Evolutionary conservation across 2,329 filamentous ascomycete species (phyloP).

Genomic region (Alternaria rosae): DNA sequence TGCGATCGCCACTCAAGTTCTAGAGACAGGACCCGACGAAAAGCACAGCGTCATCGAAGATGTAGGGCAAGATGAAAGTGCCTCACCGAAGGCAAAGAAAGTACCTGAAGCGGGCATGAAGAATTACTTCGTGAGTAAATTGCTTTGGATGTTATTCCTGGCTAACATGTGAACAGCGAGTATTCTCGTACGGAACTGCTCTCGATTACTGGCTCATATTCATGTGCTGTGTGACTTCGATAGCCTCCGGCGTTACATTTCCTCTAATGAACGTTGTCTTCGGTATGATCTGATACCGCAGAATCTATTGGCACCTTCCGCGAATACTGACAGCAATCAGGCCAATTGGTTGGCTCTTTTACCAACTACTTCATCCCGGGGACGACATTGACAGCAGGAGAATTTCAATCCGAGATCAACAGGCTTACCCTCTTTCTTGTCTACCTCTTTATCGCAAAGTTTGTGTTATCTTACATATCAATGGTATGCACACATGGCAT

Average conservation of each 20-base stretch:
- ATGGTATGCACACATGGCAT: constrained; percentile 28
- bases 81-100: constrained; percentile 23
- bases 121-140: constrained; percentile 45
- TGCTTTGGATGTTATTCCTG: background rate
- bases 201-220: constrained; percentile 42
- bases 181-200: constrained; percentile 43
- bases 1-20: constrained; percentile 4
- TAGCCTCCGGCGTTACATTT: constrained; percentile 49
- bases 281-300: constrained; percentile 45
- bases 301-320: background rate
- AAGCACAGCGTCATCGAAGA: constrained; percentile 4
- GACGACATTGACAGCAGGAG: constrained; percentile 53
- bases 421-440: constrained; percentile 38
- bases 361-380: constrained; percentile 61
- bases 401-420: constrained; percentile 61
- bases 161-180: constrained; percentile 32
- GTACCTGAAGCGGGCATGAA: constrained; percentile 28
- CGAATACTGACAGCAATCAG: constrained; percentile 18
- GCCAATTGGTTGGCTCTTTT: constrained; percentile 60
- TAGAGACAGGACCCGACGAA: background rate
- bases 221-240: constrained; percentile 37
- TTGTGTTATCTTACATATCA: constrained; percentile 43
- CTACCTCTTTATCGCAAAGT: constrained; percentile 49
- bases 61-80: constrained; percentile 9
- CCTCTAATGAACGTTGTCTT: constrained; percentile 68